These are phyloP conservation scores for Raffaelea arxii DNA, from an alignment of 2,329 filamentous ascomycete genomes.

Conservation along the genomic window DNA sequence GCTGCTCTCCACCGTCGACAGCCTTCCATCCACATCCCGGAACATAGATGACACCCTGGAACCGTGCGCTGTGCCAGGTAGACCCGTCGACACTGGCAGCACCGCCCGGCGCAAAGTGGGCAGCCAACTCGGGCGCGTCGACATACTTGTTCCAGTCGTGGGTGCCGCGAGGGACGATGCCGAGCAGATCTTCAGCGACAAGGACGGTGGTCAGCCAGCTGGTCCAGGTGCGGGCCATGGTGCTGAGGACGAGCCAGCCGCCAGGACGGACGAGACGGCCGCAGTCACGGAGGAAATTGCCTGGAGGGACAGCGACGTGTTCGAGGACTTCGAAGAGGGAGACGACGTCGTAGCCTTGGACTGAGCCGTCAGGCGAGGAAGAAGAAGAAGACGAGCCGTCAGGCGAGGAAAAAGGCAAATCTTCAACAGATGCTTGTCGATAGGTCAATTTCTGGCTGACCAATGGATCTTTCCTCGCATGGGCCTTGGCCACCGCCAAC, in stretches of 20 bases:
- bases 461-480: conserved; percentile 66
- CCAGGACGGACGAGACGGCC: conserved; percentile 74
- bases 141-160: conserved; percentile 97
- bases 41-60: conserved; percentile 81
- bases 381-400: not conserved
- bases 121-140: conserved; percentile 67
- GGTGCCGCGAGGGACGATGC: conserved; percentile 84
- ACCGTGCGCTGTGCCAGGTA: conserved; percentile 47
- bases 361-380: not conserved
- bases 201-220: conserved; percentile 91
- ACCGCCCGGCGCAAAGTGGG: conserved; percentile 36
- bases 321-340: conserved; percentile 92
- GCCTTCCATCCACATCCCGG: conserved; percentile 86
- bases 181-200: conserved; percentile 76
- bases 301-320: conserved; percentile 65
- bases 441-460: too few species aligned
- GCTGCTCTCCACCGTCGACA: conserved; percentile 68
- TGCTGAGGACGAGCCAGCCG: conserved; percentile 87
- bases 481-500: conserved; percentile 62
- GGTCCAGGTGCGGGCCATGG: conserved; percentile 80
- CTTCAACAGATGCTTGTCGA: conserved; percentile 20
- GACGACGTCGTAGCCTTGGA: conserved; percentile 60
- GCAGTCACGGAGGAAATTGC: conserved; percentile 61
- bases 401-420: not conserved
- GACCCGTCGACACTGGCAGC: conserved; percentile 19